phyloP scores from a whole-genome alignment of 2,329 filamentous ascomycete species.

The Pyrenophora tritici-repentis region DNA sequence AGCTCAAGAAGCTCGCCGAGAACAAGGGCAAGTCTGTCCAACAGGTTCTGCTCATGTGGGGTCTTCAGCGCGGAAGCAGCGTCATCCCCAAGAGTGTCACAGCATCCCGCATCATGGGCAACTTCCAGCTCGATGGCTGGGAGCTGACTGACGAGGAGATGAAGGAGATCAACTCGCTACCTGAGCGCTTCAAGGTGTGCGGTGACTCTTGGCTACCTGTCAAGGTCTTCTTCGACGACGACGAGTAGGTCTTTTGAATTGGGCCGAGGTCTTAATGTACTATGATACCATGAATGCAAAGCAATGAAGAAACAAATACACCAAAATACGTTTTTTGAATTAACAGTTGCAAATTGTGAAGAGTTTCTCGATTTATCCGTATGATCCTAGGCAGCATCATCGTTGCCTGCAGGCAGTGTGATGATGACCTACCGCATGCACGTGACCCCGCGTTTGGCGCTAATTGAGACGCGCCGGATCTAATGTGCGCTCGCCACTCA shows the following conservation, averaged over 20 bases:
- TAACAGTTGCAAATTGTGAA: not conserved
- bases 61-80: constrained; percentile 77
- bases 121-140: constrained; percentile 77
- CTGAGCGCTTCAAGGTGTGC: constrained; percentile 75
- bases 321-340: not conserved
- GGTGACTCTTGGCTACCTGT: constrained; percentile 74
- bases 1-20: constrained; percentile 65
- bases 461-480: constrained; percentile 15
- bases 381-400: not conserved
- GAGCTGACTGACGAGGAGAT: constrained; percentile 74
- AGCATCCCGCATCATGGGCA: constrained; percentile 72
- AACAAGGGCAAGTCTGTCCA: constrained; percentile 70
- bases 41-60: constrained; percentile 81
- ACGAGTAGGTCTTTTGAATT: constrained; percentile 60
- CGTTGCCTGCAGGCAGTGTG: not conserved
- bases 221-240: constrained; percentile 82
- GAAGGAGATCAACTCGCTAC: constrained; percentile 67
- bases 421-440: constrained; percentile 14
- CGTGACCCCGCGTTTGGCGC: constrained; percentile 34
- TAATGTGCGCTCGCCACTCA: constrained; percentile 20
- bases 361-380: not conserved
- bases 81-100: constrained; percentile 87
- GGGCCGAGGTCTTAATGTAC: not conserved
- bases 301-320: not conserved
- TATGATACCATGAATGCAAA: constrained; percentile 20